Conservation (phyloP, 176 grass and related monocot species). For the Otatea glauca region DNA sequence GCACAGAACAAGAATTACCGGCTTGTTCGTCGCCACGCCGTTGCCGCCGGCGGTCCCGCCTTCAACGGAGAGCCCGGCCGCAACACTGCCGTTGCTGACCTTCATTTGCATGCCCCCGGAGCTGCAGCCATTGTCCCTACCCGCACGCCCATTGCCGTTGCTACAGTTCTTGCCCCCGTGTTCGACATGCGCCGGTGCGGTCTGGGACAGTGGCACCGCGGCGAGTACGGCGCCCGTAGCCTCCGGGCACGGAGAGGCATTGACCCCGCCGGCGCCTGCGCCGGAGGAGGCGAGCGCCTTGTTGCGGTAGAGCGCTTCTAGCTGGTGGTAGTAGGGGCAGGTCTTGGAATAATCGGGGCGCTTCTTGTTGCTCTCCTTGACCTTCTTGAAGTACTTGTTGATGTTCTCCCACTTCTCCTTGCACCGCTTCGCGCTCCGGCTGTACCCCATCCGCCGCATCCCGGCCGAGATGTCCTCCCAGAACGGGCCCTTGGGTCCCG, state of each 20-base stretch:
- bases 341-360: constrained; percentile 91
- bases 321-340: constrained; percentile 97
- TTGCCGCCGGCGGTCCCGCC: constrained; percentile 21
- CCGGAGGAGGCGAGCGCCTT: constrained; percentile 45
- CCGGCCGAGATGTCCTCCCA: constrained; percentile 96
- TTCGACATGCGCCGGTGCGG: constrained; percentile 31
- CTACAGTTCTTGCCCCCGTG: constrained; percentile 1
- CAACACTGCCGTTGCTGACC: constrained; percentile 53
- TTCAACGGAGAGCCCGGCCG: constrained; percentile 38
- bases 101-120: constrained; percentile 49
- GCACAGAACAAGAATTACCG: constrained; percentile 27
- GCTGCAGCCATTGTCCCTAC: constrained; percentile 23
- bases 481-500: constrained; percentile 77
- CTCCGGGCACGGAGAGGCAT: background rate
- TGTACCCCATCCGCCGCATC: constrained; percentile 85
- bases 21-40: constrained; percentile 53
- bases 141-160: constrained; percentile 31
- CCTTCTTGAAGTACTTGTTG: constrained; percentile 99
- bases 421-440: constrained; percentile 83
- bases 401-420: constrained; percentile 99
- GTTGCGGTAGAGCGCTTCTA: constrained; percentile 86
- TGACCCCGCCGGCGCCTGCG: background rate
- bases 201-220: constrained; percentile 45
- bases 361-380: constrained; percentile 96
- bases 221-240: constrained; percentile 9